Evolutionary conservation across 305 asterid genomes (phyloP), one percentile per base, ranked within the genome.

Genomic region (Plantago coronopus): DNA sequence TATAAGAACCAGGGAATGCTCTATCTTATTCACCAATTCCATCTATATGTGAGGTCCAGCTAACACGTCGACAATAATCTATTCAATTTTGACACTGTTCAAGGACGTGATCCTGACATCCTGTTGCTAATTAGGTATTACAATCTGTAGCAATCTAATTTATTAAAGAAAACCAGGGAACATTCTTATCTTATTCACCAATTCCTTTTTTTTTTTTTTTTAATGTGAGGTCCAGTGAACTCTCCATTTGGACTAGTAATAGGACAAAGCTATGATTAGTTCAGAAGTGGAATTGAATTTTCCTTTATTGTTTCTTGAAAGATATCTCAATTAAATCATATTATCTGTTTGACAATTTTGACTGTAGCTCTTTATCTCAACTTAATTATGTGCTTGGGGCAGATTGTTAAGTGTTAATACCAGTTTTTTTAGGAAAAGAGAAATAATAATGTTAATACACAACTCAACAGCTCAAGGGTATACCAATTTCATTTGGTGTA

Each of bases 61-160:
- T 34, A 48, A 49, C 15, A n/a, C n/a, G 99, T 85, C 99, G 48
- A 82, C 99, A 54, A 71, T 87, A 69, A 78, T 60, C 54, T 93
- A 97, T 97, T 87, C 97, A 22, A 82, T 79, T 66, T 95, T 93
- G 55, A 87, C 97, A 76, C 83, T 61, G 95, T 87, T 72, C 85
- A 89, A 79, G 96, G 96, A 48, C 93, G 94, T 64, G 88, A 85
- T 74, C 90, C 99, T 68, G 79, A n/a, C n/a, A n/a, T n/a, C n/a
- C n/a, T n/a, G n/a, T 93, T 78, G 99, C 97, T 57, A 89, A 96
- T 54, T 97, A 93, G 99, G 99, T 93, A 81, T 54, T 65, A n/a
- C n/a, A n/a, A 61, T 20, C 49, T 25, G 49, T 60, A n/a, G 66
- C 56, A 43, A 40, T 56, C 55, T 40, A 38, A 23, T 17, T 69